Evolutionary conservation across 2,329 filamentous ascomycete species (phyloP).

Genomic region (Macroventuria anomochaeta): DNA sequence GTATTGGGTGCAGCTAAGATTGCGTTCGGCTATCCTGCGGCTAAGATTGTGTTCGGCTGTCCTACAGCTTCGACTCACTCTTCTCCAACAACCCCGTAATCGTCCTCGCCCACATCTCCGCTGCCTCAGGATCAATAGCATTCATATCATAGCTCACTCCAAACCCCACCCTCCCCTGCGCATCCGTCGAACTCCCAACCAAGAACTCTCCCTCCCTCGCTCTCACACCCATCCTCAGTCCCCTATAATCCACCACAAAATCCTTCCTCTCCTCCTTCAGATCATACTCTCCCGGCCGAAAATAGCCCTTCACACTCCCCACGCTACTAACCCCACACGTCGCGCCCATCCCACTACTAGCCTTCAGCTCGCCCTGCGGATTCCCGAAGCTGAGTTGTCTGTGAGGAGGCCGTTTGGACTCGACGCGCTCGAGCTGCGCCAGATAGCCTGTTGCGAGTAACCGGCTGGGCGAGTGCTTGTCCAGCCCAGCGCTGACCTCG

Average conservation of each 20-base stretch:
- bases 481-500: conserved; percentile 29
- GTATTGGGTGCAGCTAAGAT: too few relatives aligned
- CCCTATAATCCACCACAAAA: conserved; percentile 51
- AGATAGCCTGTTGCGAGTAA: conserved; percentile 55
- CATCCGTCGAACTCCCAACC: conserved; percentile 51
- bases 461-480: conserved; percentile 47
- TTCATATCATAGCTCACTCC: conserved; percentile 52
- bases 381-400: conserved; percentile 30
- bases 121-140: conserved; percentile 43
- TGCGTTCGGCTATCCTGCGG: too few relatives aligned
- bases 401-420: conserved; percentile 43
- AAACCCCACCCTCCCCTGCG: conserved; percentile 45
- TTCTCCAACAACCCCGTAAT: conserved; percentile 42
- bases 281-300: conserved; percentile 38
- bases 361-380: conserved; percentile 49
- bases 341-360: conserved; percentile 44
- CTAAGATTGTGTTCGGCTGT: too few relatives aligned
- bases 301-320: conserved; percentile 46
- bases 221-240: conserved; percentile 49
- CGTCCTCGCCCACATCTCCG: conserved; percentile 40
- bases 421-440: conserved; percentile 48
- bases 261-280: conserved; percentile 36
- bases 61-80: conserved; percentile 8
- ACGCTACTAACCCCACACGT: conserved; percentile 56
- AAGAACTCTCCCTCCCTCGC: conserved; percentile 56